Conservation (phyloP, 495 filamentous ascomycete genomes). For the Pyronema omphalodes region DNA sequence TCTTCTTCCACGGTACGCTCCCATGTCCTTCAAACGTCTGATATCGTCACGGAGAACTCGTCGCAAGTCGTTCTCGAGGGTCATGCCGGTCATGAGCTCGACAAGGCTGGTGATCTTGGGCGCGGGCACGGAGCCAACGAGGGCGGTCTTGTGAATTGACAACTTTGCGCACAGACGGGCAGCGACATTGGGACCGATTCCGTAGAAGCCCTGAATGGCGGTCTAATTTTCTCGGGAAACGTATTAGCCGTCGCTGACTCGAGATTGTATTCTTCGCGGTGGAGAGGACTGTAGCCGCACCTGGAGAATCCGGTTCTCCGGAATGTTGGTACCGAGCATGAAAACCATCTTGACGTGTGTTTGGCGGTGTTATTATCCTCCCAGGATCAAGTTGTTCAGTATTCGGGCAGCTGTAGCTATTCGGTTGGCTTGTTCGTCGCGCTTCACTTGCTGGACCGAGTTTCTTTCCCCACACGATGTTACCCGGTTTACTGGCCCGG, state of each 20-base stretch:
- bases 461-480: no score
- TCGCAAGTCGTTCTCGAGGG: slow-evolving; percentile 63
- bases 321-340: slow-evolving; percentile 71
- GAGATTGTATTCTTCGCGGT: background rate
- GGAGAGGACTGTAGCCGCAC: slow-evolving; percentile 27
- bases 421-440: no score
- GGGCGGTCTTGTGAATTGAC: slow-evolving; percentile 64
- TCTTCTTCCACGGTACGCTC: slow-evolving; percentile 69
- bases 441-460: no score
- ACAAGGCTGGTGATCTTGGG: slow-evolving; percentile 61
- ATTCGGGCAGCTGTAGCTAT: no score
- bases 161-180: slow-evolving; percentile 65
- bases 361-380: background rate
- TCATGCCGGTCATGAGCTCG: slow-evolving; percentile 77
- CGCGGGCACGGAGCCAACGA: slow-evolving; percentile 48
- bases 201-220: slow-evolving; percentile 77
- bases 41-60: slow-evolving; percentile 68
- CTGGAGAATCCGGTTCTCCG: slow-evolving; percentile 62
- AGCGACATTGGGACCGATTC: slow-evolving; percentile 54
- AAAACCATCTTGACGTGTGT: slow-evolving; percentile 38
- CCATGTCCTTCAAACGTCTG: slow-evolving; percentile 70
- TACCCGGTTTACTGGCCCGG: no score
- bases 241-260: background rate
- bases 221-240: slow-evolving; percentile 33
- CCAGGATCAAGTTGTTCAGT: no score